These are phyloP conservation scores for Gentiana macrophylla DNA, from an alignment of 257 asterid species.

Conservation along the genomic window DNA sequence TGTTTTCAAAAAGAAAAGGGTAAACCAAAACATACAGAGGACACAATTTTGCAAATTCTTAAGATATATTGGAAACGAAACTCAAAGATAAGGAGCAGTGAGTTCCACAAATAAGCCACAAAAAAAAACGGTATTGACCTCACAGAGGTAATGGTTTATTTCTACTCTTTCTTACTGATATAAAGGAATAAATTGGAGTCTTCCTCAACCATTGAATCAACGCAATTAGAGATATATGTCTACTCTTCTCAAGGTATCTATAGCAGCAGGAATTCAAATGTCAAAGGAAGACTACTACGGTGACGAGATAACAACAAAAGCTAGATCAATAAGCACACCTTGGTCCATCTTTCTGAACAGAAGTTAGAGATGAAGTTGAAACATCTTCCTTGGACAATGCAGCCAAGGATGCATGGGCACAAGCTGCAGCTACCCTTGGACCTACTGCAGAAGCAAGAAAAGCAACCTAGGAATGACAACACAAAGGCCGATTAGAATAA, in stretches of 20 bases:
- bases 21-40: background rate
- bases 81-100: background rate
- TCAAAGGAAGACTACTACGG: too few relatives aligned
- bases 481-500: conserved; percentile 7
- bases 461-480: conserved; percentile 55
- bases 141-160: too few relatives aligned
- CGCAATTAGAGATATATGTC: too few relatives aligned
- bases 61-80: background rate
- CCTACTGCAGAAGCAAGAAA: conserved; percentile 90
- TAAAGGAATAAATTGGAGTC: background rate
- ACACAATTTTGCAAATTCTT: conserved; percentile 2
- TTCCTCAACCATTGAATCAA: background rate
- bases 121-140: too few relatives aligned
- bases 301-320: background rate
- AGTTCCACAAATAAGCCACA: background rate
- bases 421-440: conserved; percentile 98
- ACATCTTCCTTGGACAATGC: conserved; percentile 46
- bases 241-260: background rate
- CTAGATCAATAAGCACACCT: conserved; percentile 15
- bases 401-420: conserved; percentile 86
- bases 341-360: conserved; percentile 25
- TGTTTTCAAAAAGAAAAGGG: background rate
- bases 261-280: too few relatives aligned
- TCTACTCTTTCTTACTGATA: background rate
- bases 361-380: conserved; percentile 12